Evolutionary conservation across 805 yeast genomes (phyloP).

Genomic region (Hanseniaspora opuntiae): DNA sequence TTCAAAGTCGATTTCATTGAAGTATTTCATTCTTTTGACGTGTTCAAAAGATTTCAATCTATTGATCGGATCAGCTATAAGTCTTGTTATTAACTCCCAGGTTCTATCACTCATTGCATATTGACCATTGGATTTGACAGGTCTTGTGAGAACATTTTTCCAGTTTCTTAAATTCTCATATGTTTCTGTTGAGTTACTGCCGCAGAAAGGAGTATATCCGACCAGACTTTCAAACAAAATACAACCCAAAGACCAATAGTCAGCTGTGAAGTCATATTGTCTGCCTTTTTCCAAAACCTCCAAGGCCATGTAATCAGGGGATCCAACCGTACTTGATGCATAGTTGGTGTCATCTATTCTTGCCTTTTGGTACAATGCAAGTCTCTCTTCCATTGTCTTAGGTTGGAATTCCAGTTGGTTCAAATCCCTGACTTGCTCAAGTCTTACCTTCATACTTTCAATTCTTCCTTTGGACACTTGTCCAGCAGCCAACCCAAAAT

Average conservation of each 20-base stretch:
- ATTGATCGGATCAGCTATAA: conserved; percentile 66
- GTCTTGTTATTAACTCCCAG: conserved; percentile 70
- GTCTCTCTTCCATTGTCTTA: conserved; percentile 74
- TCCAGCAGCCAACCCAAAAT: conserved; percentile 95
- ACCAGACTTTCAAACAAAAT: conserved; percentile 91
- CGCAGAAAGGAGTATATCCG: conserved; percentile 95
- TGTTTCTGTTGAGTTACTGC: conserved; percentile 85
- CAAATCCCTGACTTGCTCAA: conserved; percentile 61
- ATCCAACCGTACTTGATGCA: conserved; percentile 92
- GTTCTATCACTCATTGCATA: conserved; percentile 91
- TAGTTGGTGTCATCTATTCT: conserved; percentile 65
- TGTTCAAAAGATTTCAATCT: conserved; percentile 72
- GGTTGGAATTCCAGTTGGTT: conserved; percentile 51
- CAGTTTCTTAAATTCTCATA: conserved; percentile 86
- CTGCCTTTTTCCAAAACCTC: conserved; percentile 84
- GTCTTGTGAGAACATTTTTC: conserved; percentile 78
- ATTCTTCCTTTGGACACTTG: conserved; percentile 83
- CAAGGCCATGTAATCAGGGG: conserved; percentile 97
- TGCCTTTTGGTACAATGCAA: conserved; percentile 64
- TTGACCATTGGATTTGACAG: conserved; percentile 81
- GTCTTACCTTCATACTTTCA: conserved; percentile 70
- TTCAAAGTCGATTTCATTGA: conserved; percentile 71
- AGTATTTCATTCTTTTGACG: conserved; percentile 66
- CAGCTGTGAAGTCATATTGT: conserved; percentile 88
- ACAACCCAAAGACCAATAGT: conserved; percentile 97